Evolutionary conservation across 2,329 filamentous ascomycete species (phyloP).

Genomic region (Onygenales sp.): DNA sequence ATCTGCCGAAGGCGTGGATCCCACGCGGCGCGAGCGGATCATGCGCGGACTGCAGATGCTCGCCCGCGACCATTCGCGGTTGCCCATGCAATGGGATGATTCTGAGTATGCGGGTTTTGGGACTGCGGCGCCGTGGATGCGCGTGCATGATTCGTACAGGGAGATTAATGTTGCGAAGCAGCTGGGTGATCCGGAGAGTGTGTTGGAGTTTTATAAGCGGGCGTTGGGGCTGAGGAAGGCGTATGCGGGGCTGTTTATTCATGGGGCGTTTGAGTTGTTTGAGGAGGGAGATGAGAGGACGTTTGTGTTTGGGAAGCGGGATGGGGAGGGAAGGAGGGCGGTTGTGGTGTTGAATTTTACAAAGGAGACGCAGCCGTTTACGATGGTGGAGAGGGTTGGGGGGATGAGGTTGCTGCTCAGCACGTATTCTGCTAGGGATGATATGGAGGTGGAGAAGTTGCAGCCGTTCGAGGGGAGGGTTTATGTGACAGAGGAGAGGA

Average conservation of each 20-base stretch:
- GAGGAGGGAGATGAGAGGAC: conserved; percentile 38
- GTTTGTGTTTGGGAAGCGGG: conserved; percentile 38
- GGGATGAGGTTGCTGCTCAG: conserved; percentile 15
- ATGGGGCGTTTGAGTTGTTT: conserved; percentile 48
- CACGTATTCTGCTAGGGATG: conserved; percentile 12
- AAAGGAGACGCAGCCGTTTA: conserved; percentile 21
- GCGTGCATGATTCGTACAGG: conserved; percentile 45
- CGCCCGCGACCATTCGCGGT: conserved; percentile 56
- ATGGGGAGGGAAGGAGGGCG: conserved; percentile 17
- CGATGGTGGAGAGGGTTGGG: conserved; percentile 19
- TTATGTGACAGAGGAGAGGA: conserved; percentile 11
- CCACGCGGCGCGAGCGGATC: conserved; percentile 35
- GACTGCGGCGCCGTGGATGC: conserved; percentile 49
- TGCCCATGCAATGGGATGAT: conserved; percentile 58
- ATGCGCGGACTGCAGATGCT: conserved; percentile 48
- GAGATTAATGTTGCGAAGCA: conserved; percentile 51
- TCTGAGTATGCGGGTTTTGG: conserved; percentile 54
- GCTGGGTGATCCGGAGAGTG: conserved; percentile 31
- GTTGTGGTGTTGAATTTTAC: conserved; percentile 42
- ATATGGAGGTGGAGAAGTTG: conserved; percentile 13
- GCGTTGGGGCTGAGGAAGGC: conserved; percentile 47
- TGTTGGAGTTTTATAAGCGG: conserved; percentile 53
- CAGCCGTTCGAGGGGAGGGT: conserved; percentile 26
- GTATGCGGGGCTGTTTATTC: conserved; percentile 50
- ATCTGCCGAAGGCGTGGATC: conserved; percentile 18